These are phyloP conservation scores for Quercus robur DNA, from an alignment of 306 rosid species.

Conservation along the genomic window DNA sequence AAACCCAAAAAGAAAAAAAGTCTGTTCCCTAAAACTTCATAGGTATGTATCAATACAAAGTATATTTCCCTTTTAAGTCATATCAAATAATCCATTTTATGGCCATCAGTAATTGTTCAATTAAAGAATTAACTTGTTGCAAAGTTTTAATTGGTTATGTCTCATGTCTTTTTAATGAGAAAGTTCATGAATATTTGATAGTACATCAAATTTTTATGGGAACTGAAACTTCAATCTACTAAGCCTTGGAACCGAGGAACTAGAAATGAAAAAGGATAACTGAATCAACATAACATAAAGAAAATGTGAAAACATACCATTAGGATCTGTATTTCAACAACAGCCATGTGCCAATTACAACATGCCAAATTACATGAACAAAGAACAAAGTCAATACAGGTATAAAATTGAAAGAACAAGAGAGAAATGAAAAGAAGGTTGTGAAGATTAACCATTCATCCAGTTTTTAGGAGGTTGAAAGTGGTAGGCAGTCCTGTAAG, in stretches of 20 bases:
- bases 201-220: no score
- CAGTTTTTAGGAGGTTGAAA: slow-evolving; percentile 50
- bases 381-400: not conserved
- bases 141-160: no score
- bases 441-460: slow-evolving; percentile 44
- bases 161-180: not conserved
- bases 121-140: no score
- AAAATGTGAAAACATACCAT: slow-evolving; percentile 28
- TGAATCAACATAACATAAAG: not conserved
- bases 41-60: no score
- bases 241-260: not conserved
- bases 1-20: no score
- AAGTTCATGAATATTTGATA: not conserved
- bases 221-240: not conserved
- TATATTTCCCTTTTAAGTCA: no score
- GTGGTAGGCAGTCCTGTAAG: slow-evolving; percentile 52
- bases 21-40: no score
- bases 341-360: slow-evolving; percentile 14
- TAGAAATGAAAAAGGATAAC: not conserved
- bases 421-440: not conserved
- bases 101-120: no score
- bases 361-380: slow-evolving; percentile 7
- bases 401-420: not conserved
- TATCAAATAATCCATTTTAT: no score
- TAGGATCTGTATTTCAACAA: slow-evolving; percentile 37